Base-by-base conservation (phyloP, 2,329 filamentous ascomycete species). In the Sarocladiaceae sp. region DNA sequence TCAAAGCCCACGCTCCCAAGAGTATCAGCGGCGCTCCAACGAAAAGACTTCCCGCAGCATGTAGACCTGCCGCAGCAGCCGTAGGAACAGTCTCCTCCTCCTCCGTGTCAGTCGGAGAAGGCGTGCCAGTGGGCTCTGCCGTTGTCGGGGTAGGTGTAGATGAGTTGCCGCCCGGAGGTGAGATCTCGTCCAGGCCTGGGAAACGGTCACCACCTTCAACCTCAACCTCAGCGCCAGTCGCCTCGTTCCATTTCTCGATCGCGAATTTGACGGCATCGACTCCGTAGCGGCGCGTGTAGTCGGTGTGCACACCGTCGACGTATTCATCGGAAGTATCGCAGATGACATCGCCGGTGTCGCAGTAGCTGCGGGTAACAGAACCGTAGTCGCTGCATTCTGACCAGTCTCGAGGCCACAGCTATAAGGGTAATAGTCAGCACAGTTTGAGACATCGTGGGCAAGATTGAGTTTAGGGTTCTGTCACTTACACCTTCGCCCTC, bases 341-440 rank as follows among this genome's bases (percentile, higher is more conserved):
- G 61, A 71, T 73, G n/a, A 60, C 53, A 54, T 75, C 73, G 47
- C 70, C 70, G 0, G 55, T 63, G 60, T 74, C 71, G 60, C 71
- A 74, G 59, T 67, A 73, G 4, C 70, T 70, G 36, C 64, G 59
- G 39, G 73, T 58, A 23, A 66, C 65, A n/a, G 40, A n/a, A 52
- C 59, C 58, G 57, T 70, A 70, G 25, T 61, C 56, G 59, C 61
- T 39, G 61, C 56, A 52, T 69, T 59, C n/a, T 17, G 25, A 12
- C 40, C 40, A 29, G 18, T 62, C 59, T 39, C 71, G 70, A 28
- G 56, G 44, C 54, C 73, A 71, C 46, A 72, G 55, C 70, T 72
- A 40, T 13, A 40, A 22, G 8, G 6, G 11, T n/a, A 17, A 23
- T 47, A 26, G 35, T 36, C 17, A 23, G 11, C 42, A 6, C 29